Conservation (phyloP, 2,329 filamentous ascomycete species). For the Talaromyces verruculosus region DNA sequence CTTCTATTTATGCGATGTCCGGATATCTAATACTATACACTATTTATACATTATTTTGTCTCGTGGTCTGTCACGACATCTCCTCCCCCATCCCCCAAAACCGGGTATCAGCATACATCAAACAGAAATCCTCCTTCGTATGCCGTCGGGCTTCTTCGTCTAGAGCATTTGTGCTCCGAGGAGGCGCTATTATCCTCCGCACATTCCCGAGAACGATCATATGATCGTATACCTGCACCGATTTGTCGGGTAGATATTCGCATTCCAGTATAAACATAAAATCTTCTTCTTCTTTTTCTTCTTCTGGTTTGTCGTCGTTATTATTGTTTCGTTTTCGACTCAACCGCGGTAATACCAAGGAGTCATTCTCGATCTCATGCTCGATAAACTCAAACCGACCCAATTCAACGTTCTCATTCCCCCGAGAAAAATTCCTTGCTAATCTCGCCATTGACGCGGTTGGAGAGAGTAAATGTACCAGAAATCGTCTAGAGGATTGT, state of each 20-base stretch:
- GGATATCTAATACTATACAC: constrained; percentile 1
- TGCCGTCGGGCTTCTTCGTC: constrained; percentile 19
- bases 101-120: constrained; percentile 45
- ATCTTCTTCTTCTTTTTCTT: constrained; percentile 20
- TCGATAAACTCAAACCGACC: constrained; percentile 8
- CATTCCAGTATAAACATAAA: constrained; percentile 46
- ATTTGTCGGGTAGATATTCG: constrained; percentile 34
- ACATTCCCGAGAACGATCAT: constrained; percentile 40
- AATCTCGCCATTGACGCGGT: constrained; percentile 34
- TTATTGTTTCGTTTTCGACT: constrained; percentile 14
- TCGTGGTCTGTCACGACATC: constrained; percentile 24
- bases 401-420: constrained; percentile 39
- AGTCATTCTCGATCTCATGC: not conserved
- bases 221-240: constrained; percentile 42
- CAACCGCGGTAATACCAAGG: constrained; percentile 16
- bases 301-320: not conserved
- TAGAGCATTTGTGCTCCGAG: not conserved
- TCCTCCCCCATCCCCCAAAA: constrained; percentile 45
- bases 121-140: constrained; percentile 30
- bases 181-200: constrained; percentile 24
- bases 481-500: constrained; percentile 45
- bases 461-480: constrained; percentile 53
- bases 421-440: constrained; percentile 42
- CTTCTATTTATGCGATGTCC: not conserved
- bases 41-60: constrained; percentile 9